Conservation (phyloP, 495 filamentous ascomycete genomes). For the Trichoderma reesei region DNA sequence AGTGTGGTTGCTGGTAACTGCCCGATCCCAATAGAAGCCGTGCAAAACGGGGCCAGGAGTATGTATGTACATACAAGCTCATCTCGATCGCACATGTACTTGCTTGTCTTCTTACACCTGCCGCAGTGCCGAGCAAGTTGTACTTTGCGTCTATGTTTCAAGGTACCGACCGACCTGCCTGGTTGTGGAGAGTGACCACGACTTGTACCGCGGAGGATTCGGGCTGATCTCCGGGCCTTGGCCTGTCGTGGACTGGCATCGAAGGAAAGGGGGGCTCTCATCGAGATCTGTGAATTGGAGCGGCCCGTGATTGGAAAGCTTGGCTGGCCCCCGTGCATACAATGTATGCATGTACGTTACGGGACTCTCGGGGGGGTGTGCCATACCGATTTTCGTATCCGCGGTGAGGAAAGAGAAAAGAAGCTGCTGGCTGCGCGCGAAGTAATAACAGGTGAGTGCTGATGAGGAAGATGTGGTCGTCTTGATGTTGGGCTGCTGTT, state of each 20-base stretch:
- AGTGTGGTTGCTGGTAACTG: background rate
- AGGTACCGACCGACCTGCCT: too few species aligned
- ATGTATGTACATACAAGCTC: too few species aligned
- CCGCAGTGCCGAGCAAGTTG: too few species aligned
- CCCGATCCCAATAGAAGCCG: too few species aligned
- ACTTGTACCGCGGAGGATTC: too few species aligned
- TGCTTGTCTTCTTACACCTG: too few species aligned
- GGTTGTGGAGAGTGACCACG: too few species aligned
- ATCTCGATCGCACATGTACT: too few species aligned
- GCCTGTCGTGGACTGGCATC: too few species aligned
- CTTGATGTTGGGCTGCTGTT: background rate
- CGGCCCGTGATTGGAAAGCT: background rate
- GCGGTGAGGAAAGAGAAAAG: background rate
- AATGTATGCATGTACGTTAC: background rate
- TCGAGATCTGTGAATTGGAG: background rate
- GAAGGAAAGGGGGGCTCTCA: background rate
- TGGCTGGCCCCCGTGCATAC: background rate
- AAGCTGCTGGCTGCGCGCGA: background rate
- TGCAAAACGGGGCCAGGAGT: too few species aligned
- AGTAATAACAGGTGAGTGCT: background rate
- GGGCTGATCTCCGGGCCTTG: too few species aligned
- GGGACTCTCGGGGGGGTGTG: background rate
- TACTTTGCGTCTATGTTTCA: too few species aligned
- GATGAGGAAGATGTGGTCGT: background rate
- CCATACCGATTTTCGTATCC: background rate